Conservation (phyloP, 1,139 yeast species). For the Debaryomyces psychrophilus region DNA sequence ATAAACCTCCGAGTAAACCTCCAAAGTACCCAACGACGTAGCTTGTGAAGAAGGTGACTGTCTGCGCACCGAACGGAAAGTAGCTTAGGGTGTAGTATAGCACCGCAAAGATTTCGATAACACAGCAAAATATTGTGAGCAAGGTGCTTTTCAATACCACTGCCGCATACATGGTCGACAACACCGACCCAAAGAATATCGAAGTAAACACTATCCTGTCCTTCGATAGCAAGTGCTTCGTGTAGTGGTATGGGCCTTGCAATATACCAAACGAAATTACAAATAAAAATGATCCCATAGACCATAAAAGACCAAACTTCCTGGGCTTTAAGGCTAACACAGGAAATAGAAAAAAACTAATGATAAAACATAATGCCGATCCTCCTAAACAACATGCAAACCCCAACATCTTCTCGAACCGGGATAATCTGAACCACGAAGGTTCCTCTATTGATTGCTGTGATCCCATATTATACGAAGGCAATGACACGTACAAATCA, state of each 20-base stretch:
- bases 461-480: constrained; percentile 34
- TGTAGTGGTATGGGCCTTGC: constrained; percentile 87
- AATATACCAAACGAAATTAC: constrained; percentile 87
- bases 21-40: constrained; percentile 77
- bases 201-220: constrained; percentile 79
- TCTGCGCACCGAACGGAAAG: constrained; percentile 94
- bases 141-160: constrained; percentile 66
- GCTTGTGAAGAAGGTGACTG: constrained; percentile 79
- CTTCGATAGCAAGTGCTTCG: constrained; percentile 71
- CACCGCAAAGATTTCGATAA: constrained; percentile 81
- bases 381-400: constrained; percentile 79
- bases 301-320: constrained; percentile 89
- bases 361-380: constrained; percentile 74
- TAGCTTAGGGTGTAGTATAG: constrained; percentile 87
- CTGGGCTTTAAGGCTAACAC: constrained; percentile 88
- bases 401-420: constrained; percentile 79
- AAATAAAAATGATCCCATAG: constrained; percentile 85
- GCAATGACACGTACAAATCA: constrained; percentile 44
- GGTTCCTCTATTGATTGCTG: constrained; percentile 42
- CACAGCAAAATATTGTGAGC: constrained; percentile 73
- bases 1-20: constrained; percentile 54
- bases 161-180: constrained; percentile 63
- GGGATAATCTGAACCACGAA: constrained; percentile 61
- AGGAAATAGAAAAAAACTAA: constrained; percentile 85
- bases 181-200: constrained; percentile 76